A percentile compares a stretch with the other conserved stretches of the same genome.
phyloP scores from a whole-genome alignment of 106 monocot species.

The Triglochin maritima region DNA sequence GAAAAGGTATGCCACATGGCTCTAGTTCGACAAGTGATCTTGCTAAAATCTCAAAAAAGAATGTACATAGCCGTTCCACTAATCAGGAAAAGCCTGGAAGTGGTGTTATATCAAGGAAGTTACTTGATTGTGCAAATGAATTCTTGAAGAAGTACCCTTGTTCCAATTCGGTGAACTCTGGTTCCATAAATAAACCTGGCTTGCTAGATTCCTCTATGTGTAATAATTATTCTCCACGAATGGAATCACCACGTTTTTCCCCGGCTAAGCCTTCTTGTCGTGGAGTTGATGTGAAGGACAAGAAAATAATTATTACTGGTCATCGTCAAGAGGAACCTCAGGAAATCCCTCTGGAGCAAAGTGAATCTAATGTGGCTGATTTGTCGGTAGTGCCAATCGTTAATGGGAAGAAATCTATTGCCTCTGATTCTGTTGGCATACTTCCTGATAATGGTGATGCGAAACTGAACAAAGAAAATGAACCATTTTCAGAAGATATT shows the following conservation, averaged over 20 bases:
- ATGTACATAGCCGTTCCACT: background rate
- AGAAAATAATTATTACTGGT: constrained; percentile 3
- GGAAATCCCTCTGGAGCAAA: constrained; percentile 1
- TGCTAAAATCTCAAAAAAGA: constrained; percentile 4
- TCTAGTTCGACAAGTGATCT: constrained; percentile 14
- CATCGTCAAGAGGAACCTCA: constrained; percentile 8
- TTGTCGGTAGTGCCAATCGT: background rate
- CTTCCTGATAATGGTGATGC: constrained; percentile 1
- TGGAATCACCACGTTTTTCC: background rate
- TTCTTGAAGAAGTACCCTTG: constrained; percentile 6
- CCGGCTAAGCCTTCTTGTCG: background rate
- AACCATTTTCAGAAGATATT: constrained; percentile 6
- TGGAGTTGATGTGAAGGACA: background rate
- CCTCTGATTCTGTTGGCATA: background rate
- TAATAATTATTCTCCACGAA: background rate
- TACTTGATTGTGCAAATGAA: background rate
- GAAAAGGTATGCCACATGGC: constrained; percentile 14
- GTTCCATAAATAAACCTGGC: constrained; percentile 3
- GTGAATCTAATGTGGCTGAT: background rate
- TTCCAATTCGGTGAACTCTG: constrained; percentile 6
- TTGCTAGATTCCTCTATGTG: background rate
- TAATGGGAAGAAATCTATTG: constrained; percentile 3
- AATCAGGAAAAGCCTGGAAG: background rate
- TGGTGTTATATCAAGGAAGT: background rate
- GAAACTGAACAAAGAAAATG: constrained; percentile 3